Evolutionary conservation across 2,329 filamentous ascomycete genomes (phyloP).

Genomic region (Aureobasidium melanogenum): DNA sequence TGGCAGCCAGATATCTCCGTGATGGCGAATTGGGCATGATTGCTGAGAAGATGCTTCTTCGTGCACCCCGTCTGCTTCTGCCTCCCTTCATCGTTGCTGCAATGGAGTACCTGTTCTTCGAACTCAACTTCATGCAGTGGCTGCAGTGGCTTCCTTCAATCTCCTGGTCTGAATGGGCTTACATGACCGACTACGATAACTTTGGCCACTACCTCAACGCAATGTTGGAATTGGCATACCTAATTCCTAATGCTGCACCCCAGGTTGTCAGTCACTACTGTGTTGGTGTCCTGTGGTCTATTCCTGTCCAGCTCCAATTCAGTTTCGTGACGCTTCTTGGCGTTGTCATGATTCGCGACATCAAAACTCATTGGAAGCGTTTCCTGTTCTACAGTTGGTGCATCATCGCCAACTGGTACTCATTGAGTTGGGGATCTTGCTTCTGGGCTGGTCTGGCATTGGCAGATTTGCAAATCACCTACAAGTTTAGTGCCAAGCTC

Average conservation of each 20-base stretch:
- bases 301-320: slow-evolving; percentile 40
- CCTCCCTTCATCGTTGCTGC: slow-evolving; percentile 35
- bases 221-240: slow-evolving; percentile 36
- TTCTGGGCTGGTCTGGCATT: slow-evolving; percentile 38
- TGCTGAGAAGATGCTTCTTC: slow-evolving; percentile 35
- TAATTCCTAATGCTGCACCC: slow-evolving; percentile 41
- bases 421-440: slow-evolving; percentile 37
- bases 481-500: slow-evolving; percentile 34
- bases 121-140: slow-evolving; percentile 34
- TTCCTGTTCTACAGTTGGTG: slow-evolving; percentile 36
- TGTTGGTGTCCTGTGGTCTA: slow-evolving; percentile 43
- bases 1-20: slow-evolving; percentile 34
- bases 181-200: slow-evolving; percentile 31
- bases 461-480: slow-evolving; percentile 39
- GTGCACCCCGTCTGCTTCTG: slow-evolving; percentile 39
- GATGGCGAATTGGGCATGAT: slow-evolving; percentile 35
- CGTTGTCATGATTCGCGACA: slow-evolving; percentile 35
- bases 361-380: slow-evolving; percentile 40
- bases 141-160: slow-evolving; percentile 38
- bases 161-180: slow-evolving; percentile 42
- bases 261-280: slow-evolving; percentile 42
- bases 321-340: slow-evolving; percentile 37
- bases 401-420: slow-evolving; percentile 39
- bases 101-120: slow-evolving; percentile 40
- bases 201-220: slow-evolving; percentile 37